Evolutionary conservation across 2,329 filamentous ascomycete species (phyloP).

Genomic region (Ustilaginoidea virens): DNA sequence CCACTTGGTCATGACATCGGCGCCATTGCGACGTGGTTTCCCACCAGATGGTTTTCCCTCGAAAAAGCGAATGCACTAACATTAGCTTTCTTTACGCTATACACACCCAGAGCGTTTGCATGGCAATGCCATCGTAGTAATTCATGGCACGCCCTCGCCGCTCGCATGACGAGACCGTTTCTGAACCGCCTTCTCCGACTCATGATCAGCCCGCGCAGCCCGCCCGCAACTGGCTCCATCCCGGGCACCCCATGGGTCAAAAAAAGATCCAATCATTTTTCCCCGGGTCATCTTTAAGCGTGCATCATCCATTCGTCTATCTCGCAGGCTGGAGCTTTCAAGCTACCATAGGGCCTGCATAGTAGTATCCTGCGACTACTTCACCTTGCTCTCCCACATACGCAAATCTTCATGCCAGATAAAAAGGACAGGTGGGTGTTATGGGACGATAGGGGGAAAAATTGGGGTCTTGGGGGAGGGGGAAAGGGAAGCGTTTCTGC

Average conservation of each 20-base stretch:
- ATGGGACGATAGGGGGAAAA: constrained; percentile 16
- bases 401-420: constrained; percentile 21
- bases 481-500: constrained; percentile 6
- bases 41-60: constrained; percentile 3
- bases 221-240: too few species aligned
- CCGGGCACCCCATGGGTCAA: too few species aligned
- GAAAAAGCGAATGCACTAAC: constrained; percentile 12
- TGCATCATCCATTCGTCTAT: constrained; percentile 11
- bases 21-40: constrained; percentile 7
- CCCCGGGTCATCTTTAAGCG: constrained; percentile 8
- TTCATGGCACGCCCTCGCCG: constrained; percentile 4
- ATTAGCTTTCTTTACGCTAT: constrained; percentile 6
- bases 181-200: constrained; percentile 1
- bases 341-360: constrained; percentile 43
- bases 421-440: constrained; percentile 11
- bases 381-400: constrained; percentile 10
- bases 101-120: constrained; percentile 1
- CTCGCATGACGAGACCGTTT: constrained; percentile 3
- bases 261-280: too few species aligned
- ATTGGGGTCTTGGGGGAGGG: constrained; percentile 8
- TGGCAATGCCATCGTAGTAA: constrained; percentile 2
- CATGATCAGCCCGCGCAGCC: constrained; percentile 5
- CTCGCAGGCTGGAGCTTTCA: constrained; percentile 47
- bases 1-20: constrained; percentile 13
- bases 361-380: constrained; percentile 10